phyloP scores from a whole-genome alignment of 768 basidiomycete genomes.

The Boletus rubescentipes region DNA sequence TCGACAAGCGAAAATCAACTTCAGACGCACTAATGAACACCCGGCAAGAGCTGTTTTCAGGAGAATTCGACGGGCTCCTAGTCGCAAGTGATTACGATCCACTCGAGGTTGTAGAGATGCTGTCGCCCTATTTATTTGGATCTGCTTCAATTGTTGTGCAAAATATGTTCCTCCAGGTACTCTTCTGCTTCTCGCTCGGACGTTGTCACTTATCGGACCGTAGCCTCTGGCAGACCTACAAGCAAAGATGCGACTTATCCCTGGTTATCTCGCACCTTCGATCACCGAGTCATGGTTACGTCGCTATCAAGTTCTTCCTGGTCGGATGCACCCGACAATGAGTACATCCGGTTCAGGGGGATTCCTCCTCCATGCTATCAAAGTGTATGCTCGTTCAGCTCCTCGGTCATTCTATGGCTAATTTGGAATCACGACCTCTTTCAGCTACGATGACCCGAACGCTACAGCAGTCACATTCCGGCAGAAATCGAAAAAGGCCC shows the following conservation, averaged over 20 bases:
- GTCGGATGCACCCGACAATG: constrained; percentile 96
- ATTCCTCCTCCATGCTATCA: constrained; percentile 80
- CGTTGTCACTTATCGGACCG: constrained; percentile 2
- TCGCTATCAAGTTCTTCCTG: constrained; percentile 94
- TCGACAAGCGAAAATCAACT: constrained; percentile 77
- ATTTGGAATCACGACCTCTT: not conserved
- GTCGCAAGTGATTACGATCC: constrained; percentile 86
- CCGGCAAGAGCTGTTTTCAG: constrained; percentile 79
- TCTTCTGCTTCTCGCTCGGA: constrained; percentile 7
- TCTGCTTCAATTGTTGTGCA: constrained; percentile 87
- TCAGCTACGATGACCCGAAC: constrained; percentile 63
- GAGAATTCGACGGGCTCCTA: constrained; percentile 89
- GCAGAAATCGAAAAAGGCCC: constrained; percentile 36
- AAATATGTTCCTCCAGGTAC: constrained; percentile 75
- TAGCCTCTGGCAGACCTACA: constrained; percentile 81
- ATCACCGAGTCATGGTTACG: constrained; percentile 87
- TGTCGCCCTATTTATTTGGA: constrained; percentile 78
- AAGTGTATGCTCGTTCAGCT: constrained; percentile 56
- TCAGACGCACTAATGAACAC: constrained; percentile 58
- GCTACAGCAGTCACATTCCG: constrained; percentile 54
- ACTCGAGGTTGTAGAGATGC: constrained; percentile 69
- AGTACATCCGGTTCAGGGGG: constrained; percentile 86
- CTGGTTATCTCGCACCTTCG: constrained; percentile 71
- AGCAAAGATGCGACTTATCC: constrained; percentile 59
- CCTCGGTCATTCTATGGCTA: not conserved